A percentile compares a stretch with the other conserved stretches of the same genome.
Conservation (phyloP, 306 rosid species). For the Urtica urens region DNA sequence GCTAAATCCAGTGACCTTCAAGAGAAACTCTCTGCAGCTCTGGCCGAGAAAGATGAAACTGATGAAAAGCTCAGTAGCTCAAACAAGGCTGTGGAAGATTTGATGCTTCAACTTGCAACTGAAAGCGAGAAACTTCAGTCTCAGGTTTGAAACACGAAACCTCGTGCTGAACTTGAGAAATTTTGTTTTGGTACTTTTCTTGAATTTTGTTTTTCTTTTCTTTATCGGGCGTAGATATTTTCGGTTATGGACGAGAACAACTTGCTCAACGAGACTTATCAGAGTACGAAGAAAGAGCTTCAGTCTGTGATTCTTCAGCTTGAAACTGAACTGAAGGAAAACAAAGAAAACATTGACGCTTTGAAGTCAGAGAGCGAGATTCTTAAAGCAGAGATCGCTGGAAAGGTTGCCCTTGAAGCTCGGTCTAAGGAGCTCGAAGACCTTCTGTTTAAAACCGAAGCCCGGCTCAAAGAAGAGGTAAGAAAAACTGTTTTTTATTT, state of each 20-base stretch:
- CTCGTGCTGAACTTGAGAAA: not conserved
- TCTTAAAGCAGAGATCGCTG: slow-evolving; percentile 51
- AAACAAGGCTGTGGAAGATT: slow-evolving; percentile 42
- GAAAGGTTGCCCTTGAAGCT: slow-evolving; percentile 45
- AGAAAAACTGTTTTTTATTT: too few relatives aligned
- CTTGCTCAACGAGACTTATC: slow-evolving; percentile 58
- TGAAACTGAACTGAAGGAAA: slow-evolving; percentile 62
- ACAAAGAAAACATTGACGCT: slow-evolving; percentile 40
- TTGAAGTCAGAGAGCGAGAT: slow-evolving; percentile 50
- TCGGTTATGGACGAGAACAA: slow-evolving; percentile 65
- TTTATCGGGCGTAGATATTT: slow-evolving; percentile 45
- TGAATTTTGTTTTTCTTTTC: not conserved
- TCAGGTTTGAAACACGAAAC: slow-evolving; percentile 48
- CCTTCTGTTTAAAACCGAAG: slow-evolving; percentile 46
- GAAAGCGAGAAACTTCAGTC: slow-evolving; percentile 63
- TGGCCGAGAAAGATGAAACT: slow-evolving; percentile 48
- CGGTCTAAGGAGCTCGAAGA: slow-evolving; percentile 51
- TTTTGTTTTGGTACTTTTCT: not conserved
- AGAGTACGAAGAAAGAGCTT: slow-evolving; percentile 56
- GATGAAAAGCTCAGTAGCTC: slow-evolving; percentile 33
- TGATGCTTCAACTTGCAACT: slow-evolving; percentile 38
- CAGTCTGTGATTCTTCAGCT: slow-evolving; percentile 47
- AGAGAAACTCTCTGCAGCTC: slow-evolving; percentile 32
- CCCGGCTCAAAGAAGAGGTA: slow-evolving; percentile 64
- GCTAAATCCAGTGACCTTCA: slow-evolving; percentile 46